Percentiles rank a stretch among this genome's conserved stretches.
These are phyloP conservation scores for Aspergillus bertholletiae DNA, from an alignment of 495 filamentous ascomycete species.

Conservation along the genomic window DNA sequence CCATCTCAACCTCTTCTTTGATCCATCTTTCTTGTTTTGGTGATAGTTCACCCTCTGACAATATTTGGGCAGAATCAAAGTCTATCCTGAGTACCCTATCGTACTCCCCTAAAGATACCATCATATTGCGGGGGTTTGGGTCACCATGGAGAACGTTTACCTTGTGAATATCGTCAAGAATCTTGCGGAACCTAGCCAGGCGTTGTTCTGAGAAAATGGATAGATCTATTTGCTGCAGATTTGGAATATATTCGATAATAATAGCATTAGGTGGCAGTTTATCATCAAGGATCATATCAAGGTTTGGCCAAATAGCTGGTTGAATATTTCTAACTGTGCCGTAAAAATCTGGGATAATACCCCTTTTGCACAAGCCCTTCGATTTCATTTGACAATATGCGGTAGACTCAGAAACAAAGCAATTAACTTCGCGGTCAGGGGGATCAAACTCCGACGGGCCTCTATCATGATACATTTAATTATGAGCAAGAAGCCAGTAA, in stretches of 20 bases:
- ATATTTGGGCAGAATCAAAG: constrained; percentile 22
- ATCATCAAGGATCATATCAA: constrained; percentile 20
- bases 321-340: constrained; percentile 19
- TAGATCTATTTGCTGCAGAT: constrained; percentile 18
- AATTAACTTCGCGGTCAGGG: constrained; percentile 14
- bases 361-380: constrained; percentile 19
- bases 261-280: constrained; percentile 19
- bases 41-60: constrained; percentile 7
- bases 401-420: constrained; percentile 17
- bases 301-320: constrained; percentile 13
- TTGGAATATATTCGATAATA: constrained; percentile 24
- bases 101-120: constrained; percentile 6
- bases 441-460: constrained; percentile 8
- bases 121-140: constrained; percentile 22
- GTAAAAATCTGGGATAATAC: constrained; percentile 24
- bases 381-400: constrained; percentile 21
- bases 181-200: constrained; percentile 10
- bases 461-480: constrained; percentile 17
- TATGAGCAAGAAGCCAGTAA: background rate
- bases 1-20: constrained; percentile 12
- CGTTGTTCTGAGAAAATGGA: constrained; percentile 12
- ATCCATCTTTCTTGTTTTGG: constrained; percentile 12
- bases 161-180: constrained; percentile 20
- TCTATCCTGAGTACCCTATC: constrained; percentile 23
- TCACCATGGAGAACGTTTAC: constrained; percentile 19